Evolutionary conservation across 2,329 filamentous ascomycete genomes (phyloP), one percentile per base, ranked within the genome.

Genomic region (Cercospora berteroae): DNA sequence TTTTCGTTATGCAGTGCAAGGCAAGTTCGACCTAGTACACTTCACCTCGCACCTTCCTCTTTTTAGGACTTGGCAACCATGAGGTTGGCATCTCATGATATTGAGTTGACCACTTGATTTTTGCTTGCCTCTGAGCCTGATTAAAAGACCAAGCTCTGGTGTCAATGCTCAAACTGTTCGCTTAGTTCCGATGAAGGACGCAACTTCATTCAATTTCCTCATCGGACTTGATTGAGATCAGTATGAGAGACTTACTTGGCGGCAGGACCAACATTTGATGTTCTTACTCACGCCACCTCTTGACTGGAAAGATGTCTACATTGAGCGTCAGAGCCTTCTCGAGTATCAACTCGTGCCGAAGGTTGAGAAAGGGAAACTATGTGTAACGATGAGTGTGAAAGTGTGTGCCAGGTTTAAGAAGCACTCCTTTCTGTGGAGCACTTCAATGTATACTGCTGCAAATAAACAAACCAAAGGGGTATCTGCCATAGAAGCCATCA

Each of bases 401-500:
- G 9, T 29, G 18, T 0, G 20, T 18, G 16, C n/a, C 44, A 31
- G n/a, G 27, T 31, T n/a, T 16, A 31, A n/a, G 7, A 29, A 23
- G 29, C 9, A 8, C 20, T 20, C 39, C 8, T 36, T n/a, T 39
- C 36, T 42, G 13, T 39, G 16, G 18, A 58, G 55, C 7, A 58
- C n/a, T 31, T 23, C 16, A 52, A 33, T 2, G 29, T 31, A 23
- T 52, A 13, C 60, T 48, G 58, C 27, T 16, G 23, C 5, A 36
- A 39, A 39, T 18, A 42, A 33, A 33, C 52, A 56, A 31, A 18
- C 55, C 55, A 60, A 50, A 60, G 55, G 55, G 31, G 61, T 55
- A 62, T 62, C 27, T 58, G 23, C 50, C 44, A 57, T 58, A 62
- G 44, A 33, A 56, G 42, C 60, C 50, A 61, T 55, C 48, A 25